Conservation (phyloP, 1,284 basidiomycete genomes). For the Vanrija pseudolonga region DNA sequence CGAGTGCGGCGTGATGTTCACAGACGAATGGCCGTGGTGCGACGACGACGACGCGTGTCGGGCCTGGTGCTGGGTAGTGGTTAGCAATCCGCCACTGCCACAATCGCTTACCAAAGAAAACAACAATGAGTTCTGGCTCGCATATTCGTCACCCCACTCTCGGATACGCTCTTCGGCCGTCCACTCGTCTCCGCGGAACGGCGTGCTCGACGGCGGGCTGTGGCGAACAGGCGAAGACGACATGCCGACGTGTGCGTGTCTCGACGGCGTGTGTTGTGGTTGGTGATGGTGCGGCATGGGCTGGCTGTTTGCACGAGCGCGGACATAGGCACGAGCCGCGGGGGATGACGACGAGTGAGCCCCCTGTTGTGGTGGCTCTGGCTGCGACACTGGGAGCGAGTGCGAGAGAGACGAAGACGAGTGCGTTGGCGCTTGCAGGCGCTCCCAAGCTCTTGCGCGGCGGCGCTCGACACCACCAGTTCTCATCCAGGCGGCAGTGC, state of each 20-base stretch:
- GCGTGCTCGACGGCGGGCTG: constrained; percentile 11
- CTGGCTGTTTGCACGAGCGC: neutral
- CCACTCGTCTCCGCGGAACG: constrained; percentile 18
- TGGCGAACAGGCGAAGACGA: constrained; percentile 19
- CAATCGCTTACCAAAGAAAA: constrained; percentile 13
- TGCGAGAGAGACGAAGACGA: neutral
- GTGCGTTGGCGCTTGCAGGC: constrained; percentile 10
- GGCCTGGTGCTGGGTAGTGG: constrained; percentile 1
- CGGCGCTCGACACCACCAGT: constrained; percentile 12
- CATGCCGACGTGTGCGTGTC: neutral
- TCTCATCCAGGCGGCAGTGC: neutral
- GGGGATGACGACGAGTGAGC: neutral
- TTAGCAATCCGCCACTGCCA: neutral
- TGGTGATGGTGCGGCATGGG: neutral
- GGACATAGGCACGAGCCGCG: neutral
- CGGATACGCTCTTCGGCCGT: constrained; percentile 16
- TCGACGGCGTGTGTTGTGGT: neutral
- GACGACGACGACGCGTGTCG: neutral
- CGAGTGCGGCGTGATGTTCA: neutral
- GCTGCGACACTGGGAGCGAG: neutral
- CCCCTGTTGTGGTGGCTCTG: neutral
- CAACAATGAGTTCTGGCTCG: constrained; percentile 16
- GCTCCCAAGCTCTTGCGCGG: constrained; percentile 16
- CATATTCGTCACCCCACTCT: constrained; percentile 21
- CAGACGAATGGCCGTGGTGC: neutral